A percentile compares a stretch with the other conserved stretches of the same genome.
Evolutionary conservation across 768 basidiomycete genomes (phyloP).

Genomic region (Tulasnella sp.): DNA sequence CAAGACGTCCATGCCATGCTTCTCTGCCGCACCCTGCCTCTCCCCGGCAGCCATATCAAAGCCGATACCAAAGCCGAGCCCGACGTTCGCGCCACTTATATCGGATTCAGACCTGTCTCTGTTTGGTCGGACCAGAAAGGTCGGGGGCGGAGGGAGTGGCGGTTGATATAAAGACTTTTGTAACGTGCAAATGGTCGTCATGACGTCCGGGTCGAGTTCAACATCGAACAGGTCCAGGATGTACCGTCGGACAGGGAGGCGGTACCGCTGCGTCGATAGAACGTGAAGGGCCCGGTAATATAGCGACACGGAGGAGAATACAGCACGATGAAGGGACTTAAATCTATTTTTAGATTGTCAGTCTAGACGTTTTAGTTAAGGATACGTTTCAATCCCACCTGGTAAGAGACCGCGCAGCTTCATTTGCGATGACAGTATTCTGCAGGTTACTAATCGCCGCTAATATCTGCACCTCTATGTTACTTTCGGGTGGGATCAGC

Average conservation of each 20-base stretch:
- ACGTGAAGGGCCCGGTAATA: slow-evolving; percentile 79
- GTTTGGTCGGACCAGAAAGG: neutral
- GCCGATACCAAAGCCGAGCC: neutral
- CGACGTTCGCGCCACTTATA: neutral
- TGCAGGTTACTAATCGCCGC: slow-evolving; percentile 87
- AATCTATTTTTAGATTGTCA: too few relatives aligned
- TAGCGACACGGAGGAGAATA: slow-evolving; percentile 69
- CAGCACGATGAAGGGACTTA: slow-evolving; percentile 61
- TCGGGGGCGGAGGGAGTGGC: neutral
- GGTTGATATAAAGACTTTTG: slow-evolving; percentile 5
- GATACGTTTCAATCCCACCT: too few relatives aligned
- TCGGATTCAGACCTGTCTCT: neutral
- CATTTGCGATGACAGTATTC: slow-evolving; percentile 92
- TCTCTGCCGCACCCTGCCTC: neutral
- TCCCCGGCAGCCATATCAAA: too few relatives aligned
- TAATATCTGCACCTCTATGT: slow-evolving; percentile 71
- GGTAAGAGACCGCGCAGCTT: slow-evolving; percentile 82
- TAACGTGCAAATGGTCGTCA: slow-evolving; percentile 37
- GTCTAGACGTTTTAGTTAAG: too few relatives aligned
- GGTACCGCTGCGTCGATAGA: slow-evolving; percentile 82
- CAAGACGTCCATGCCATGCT: neutral
- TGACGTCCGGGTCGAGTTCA: slow-evolving; percentile 54
- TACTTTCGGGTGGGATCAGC: slow-evolving; percentile 53
- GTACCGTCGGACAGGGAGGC: slow-evolving; percentile 84
- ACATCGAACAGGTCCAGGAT: slow-evolving; percentile 88